Evolutionary conservation across 495 filamentous ascomycete genomes (phyloP), one percentile per base, ranked within the genome.

Genomic region (Trypethelium eluteriae): DNA sequence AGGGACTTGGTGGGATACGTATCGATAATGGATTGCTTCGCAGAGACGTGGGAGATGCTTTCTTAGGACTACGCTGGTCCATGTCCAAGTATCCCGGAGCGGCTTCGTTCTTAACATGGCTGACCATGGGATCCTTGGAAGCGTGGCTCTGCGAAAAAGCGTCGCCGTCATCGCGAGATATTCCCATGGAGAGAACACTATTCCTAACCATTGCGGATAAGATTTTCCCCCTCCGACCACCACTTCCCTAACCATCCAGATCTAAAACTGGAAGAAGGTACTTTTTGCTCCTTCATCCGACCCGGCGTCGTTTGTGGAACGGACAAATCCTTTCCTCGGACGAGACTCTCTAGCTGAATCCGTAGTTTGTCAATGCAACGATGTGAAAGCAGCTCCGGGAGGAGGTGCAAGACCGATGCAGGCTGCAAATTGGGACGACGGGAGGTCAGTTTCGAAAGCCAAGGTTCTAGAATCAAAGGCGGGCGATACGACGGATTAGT

Each of bases 11-110:
- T 35, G 32, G 32, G 34, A 36, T 59, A 6, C 53, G 32, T 36
- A 36, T 59, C 53, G 53, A 59, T 32, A 59, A 14, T 36, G 25
- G 53, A 7, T 59, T 36, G 53, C 53, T 59, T 36, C 7, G 53
- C 7, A 59, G n/a, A 5, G 53, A 36, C 6, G 32, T 36, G 10
- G 53, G 53, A 9, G 53, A 59, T 14, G 25, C 53, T 35, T 59
- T 36, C 18, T 36, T 6, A 14, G 18, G 53, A 36, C 7, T 9
- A 59, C 36, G 3, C 32, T 14, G 25, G 14, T 36, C 32, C 6
- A 36, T 59, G 36, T 59, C 32, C 4, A 59, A 36, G 18, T 59
- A 36, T 35, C 53, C 32, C 7, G 32, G 36, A 18, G 11, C 53
- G 36, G 7, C 7, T 59, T 34, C 25, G 36, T 59, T 59, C 32